Conservation (phyloP, 2,329 filamentous ascomycete species). For the Penicillium sp. region DNA sequence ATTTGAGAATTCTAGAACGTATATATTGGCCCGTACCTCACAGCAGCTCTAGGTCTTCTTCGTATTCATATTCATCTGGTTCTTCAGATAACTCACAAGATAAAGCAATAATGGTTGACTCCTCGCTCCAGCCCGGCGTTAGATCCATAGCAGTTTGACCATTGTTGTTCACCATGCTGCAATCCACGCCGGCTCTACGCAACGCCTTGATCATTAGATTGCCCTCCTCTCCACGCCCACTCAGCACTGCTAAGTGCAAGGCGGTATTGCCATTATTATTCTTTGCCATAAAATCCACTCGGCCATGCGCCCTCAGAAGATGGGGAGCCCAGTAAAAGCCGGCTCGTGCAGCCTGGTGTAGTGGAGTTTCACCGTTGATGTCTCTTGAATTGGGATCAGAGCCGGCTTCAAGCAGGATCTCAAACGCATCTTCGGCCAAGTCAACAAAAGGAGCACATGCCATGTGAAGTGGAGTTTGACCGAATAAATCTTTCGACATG, state of each 20-base stretch:
- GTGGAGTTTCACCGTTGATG: too few relatives aligned
- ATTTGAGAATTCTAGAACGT: not conserved
- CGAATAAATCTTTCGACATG: too few relatives aligned
- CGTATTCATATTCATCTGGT: not conserved
- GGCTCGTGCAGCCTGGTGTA: too few relatives aligned
- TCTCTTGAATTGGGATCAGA: too few relatives aligned
- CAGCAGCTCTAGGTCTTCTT: not conserved
- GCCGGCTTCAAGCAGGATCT: too few relatives aligned
- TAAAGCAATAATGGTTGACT: not conserved
- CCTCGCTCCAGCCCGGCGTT: not conserved
- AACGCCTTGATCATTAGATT: not conserved
- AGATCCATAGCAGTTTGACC: not conserved
- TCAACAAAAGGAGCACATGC: too few relatives aligned
- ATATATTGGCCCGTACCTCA: not conserved
- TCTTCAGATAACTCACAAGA: not conserved
- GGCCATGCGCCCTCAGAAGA: not conserved
- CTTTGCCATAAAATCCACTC: not conserved
- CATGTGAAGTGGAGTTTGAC: too few relatives aligned
- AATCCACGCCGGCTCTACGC: not conserved
- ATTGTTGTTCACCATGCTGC: not conserved
- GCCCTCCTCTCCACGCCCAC: not conserved
- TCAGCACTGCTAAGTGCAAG: not conserved
- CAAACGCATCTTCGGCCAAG: too few relatives aligned
- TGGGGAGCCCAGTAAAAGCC: too few relatives aligned
- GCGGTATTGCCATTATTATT: not conserved